Evolutionary conservation across 805 yeast species (phyloP), one percentile per base, ranked within the genome.

Genomic region (Candida stauntonica): DNA sequence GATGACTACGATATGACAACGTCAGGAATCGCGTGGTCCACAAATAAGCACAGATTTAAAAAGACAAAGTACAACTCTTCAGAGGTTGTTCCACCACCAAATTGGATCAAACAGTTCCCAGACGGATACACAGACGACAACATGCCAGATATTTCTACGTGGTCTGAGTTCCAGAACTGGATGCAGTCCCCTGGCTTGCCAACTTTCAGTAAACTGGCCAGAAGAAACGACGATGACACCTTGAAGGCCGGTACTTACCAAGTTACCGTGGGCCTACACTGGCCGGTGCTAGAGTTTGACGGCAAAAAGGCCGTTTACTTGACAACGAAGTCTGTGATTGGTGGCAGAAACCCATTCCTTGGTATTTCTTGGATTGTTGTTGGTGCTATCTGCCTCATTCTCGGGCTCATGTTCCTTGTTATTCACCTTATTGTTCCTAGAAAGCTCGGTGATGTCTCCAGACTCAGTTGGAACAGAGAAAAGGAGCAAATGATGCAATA

Each of bases 81-180:
- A 3, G 80, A 82, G 20, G 74, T 85, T 27, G 84, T 74, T 4
- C 94, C 94, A 7, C 94, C 94, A 8, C 94, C 93, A 49, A 84
- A 84, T 59, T 85, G 94, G 94, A 60, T 63, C 32, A 79, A 79
- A 55, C 64, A 49, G 62, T 85, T 56, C 50, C 94, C 94, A 1
- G 54, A 83, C 42, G 94, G 94, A 2, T 85, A 85, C 57, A 82
- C 79, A 5, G 74, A 72, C 18, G 70, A 72, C 0, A 84, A 83
- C 54, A 35, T 85, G 34, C 93, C 93, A 5, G 85, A 84, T 55
- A 57, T 85, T 24, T 66, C 79, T 2, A 60, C 66, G 7, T 79
- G 86, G 86, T 75, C 72, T 42, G 80, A 78, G 44, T 72, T 85
- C 44, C 91, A 84, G 52, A 85, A 84, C 50, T 85, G 94, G 94